Conservation (phyloP, 768 basidiomycete genomes). For the Leccinum subgranulosum region DNA sequence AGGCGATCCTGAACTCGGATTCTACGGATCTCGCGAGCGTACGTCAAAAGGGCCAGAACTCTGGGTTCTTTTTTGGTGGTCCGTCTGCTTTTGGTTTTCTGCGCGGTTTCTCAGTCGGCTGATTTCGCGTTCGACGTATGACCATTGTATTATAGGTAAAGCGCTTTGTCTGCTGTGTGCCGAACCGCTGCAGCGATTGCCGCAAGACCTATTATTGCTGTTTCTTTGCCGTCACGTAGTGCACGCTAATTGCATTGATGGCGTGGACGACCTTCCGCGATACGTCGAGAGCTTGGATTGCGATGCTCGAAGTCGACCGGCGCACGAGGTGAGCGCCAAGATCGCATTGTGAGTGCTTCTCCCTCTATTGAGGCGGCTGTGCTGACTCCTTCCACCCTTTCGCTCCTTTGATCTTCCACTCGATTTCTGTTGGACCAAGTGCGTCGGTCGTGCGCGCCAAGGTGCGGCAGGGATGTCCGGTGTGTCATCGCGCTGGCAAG, state of each 20-base stretch:
- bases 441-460: conserved; percentile 68
- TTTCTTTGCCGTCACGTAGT: conserved; percentile 90
- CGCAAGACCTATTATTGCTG: conserved; percentile 61
- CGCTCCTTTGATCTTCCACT: too few relatives aligned
- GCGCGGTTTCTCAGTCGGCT: not conserved
- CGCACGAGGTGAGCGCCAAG: conserved; percentile 57
- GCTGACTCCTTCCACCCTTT: not conserved
- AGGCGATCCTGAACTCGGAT: conserved; percentile 82
- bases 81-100: conserved; percentile 24
- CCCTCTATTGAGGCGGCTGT: not conserved
- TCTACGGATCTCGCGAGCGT: conserved; percentile 65
- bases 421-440: conserved; percentile 33
- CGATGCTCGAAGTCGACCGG: conserved; percentile 32
- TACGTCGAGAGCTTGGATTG: conserved; percentile 54
- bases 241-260: conserved; percentile 75
- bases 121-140: not conserved
- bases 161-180: conserved; percentile 66
- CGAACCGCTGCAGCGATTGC: conserved; percentile 51
- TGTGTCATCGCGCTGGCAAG: conserved; percentile 63
- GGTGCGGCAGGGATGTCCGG: conserved; percentile 70
- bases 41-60: conserved; percentile 73
- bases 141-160: conserved; percentile 43
- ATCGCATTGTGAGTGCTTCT: conserved; percentile 66
- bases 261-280: conserved; percentile 58
- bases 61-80: conserved; percentile 79